Conservation (phyloP, 2,329 filamentous ascomycete genomes). For the Aspergillus tubingensis region DNA sequence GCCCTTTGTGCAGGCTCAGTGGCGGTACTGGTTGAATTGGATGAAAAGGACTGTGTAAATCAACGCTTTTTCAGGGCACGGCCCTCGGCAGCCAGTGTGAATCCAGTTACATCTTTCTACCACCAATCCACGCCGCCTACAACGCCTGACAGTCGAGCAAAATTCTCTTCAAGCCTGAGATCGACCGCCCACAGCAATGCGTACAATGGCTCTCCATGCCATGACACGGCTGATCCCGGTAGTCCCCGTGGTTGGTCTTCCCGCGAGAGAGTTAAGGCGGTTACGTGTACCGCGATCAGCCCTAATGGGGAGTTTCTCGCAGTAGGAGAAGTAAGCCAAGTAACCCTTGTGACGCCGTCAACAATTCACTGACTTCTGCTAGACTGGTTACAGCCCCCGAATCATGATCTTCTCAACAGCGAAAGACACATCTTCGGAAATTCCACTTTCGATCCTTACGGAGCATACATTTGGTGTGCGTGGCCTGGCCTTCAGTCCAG, state of each 20-base stretch:
- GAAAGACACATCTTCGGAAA: constrained; percentile 74
- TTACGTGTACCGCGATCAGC: constrained; percentile 86
- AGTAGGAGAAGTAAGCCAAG: constrained; percentile 71
- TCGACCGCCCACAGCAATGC: constrained; percentile 49
- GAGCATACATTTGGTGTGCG: constrained; percentile 91
- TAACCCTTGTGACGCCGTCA: background rate
- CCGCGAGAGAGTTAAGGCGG: constrained; percentile 89
- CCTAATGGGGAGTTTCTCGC: constrained; percentile 84
- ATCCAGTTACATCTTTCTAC: constrained; percentile 58
- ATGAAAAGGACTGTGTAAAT: constrained; percentile 62
- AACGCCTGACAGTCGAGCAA: constrained; percentile 59
- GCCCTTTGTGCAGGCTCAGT: constrained; percentile 92
- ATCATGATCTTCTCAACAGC: constrained; percentile 85
- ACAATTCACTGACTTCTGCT: constrained; percentile 29
- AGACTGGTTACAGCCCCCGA: constrained; percentile 87
- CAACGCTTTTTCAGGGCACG: constrained; percentile 92
- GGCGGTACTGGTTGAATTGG: constrained; percentile 82
- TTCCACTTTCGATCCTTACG: constrained; percentile 78
- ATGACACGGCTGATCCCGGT: constrained; percentile 60
- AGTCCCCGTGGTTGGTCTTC: constrained; percentile 78
- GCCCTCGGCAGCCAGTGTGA: constrained; percentile 68
- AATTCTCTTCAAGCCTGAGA: constrained; percentile 57
- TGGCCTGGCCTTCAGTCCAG: constrained; percentile 83
- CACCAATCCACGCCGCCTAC: constrained; percentile 58
- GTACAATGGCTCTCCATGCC: constrained; percentile 49